These are phyloP conservation scores for Diplocarpon rosae DNA, from an alignment of 2,329 filamentous ascomycete genomes.

Conservation along the genomic window DNA sequence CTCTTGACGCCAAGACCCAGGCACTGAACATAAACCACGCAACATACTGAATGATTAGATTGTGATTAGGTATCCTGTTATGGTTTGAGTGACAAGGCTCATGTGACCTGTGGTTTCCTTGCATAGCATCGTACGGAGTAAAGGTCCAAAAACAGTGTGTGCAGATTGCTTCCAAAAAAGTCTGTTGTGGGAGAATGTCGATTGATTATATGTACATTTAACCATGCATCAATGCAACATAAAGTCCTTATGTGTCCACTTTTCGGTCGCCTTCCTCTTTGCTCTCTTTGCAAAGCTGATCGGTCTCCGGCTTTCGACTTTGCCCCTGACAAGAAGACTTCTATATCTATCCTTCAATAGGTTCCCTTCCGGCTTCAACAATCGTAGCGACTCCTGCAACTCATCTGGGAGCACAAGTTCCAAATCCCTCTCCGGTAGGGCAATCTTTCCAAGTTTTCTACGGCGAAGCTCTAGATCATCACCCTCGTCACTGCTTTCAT, in stretches of 20 bases:
- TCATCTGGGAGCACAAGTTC: conserved; percentile 76
- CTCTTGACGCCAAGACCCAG: no score
- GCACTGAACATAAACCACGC: no score
- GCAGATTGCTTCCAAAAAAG: no score
- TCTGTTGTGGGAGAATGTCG: neutral
- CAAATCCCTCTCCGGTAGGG: conserved; percentile 67
- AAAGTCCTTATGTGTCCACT: conserved; percentile 98
- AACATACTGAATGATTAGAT: no score
- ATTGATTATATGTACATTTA: neutral
- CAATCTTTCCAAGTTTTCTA: conserved; percentile 61
- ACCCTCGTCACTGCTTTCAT: conserved; percentile 43
- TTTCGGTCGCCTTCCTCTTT: conserved; percentile 76
- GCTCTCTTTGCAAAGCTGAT: conserved; percentile 74
- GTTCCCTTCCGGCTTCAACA: conserved; percentile 92
- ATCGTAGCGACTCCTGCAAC: conserved; percentile 66
- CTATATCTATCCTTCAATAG: conserved; percentile 84
- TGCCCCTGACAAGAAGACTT: conserved; percentile 77
- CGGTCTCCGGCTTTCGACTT: conserved; percentile 72
- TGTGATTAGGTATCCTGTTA: no score
- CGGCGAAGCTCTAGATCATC: conserved; percentile 57
- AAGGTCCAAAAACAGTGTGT: no score
- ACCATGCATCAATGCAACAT: conserved; percentile 25
- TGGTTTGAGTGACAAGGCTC: no score
- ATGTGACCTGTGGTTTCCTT: no score
- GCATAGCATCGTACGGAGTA: no score